Evolutionary conservation across 148 eudicot species (phyloP), one percentile per base, ranked within the genome.

Genomic region (Selenicereus undatus): DNA sequence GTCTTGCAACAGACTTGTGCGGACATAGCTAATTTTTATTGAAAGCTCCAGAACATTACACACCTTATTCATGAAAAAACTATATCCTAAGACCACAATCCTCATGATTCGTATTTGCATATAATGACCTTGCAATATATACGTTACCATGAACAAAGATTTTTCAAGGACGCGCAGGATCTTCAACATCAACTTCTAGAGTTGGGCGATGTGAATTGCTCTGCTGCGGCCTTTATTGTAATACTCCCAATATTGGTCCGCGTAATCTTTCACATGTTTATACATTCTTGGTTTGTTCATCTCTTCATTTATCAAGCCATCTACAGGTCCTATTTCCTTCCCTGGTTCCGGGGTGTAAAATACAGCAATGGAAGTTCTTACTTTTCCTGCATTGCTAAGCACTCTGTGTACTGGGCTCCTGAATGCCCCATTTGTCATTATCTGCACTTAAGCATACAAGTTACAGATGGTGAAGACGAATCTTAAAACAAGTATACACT

Each of bases 391-490:
- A 83, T 86, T 84, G 58, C 86, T 84, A 71, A 89, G 81, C 71
- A 85, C 94, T 45, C 88, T 88, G 78, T 89, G 91, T 66, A 87
- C 62, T 11, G 90, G 90, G 81, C 90, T 89, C 86, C 88, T 89
- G 79, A 85, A 83, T 56, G 82, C 74, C 39, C 91, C 90, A 78
- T 91, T 91, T 36, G 88, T 91, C 89, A 88, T 89, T 82, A 91
- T 87, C 94, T 89, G 89, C 70, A 86, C 13, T 54, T 54, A 54
- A 54, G 60, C 12, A 13, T 54, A 3, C 1, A 45, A 45, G 0
- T 4, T 45, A 45, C 50, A 32, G 32, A 1, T 32, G 2, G 32
- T 32, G 32, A 32, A 32, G 32, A 32, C 32, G 2, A 32, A 32
- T 32, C 32, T 32, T 32, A 32, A 32, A 32, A 2, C 32, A 32